phyloP scores from a whole-genome alignment of 768 basidiomycete genomes.

The Cystofilobasidium ferigula region DNA sequence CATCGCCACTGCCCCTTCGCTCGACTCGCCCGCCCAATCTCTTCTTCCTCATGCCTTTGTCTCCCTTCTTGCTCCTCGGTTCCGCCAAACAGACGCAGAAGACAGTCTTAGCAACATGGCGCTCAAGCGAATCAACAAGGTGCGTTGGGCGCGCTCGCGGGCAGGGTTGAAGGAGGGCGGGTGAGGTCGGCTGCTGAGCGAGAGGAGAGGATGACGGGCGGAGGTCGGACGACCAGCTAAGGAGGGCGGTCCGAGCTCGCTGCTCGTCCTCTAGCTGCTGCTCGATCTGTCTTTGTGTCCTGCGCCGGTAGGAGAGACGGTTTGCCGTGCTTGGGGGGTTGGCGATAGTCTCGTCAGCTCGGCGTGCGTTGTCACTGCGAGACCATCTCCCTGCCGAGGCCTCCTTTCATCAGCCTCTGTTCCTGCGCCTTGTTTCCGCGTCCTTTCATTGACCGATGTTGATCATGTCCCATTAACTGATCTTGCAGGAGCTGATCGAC shows the following conservation, averaged over 20 bases:
- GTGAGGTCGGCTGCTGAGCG: neutral
- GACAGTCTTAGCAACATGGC: constrained; percentile 52
- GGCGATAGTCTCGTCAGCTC: too few species aligned
- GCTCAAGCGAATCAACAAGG: constrained; percentile 99
- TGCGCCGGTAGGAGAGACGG: too few species aligned
- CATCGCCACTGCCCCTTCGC: constrained; percentile 2
- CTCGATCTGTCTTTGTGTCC: too few species aligned
- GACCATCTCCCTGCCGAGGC: constrained; percentile 2
- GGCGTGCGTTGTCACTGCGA: too few species aligned
- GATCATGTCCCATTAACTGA: constrained; percentile 11
- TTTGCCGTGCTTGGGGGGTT: too few species aligned
- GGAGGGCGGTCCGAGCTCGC: too few species aligned
- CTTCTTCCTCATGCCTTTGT: neutral
- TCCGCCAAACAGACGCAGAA: neutral
- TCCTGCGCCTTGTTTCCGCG: neutral
- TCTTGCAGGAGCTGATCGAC: constrained; percentile 82
- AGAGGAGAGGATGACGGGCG: neutral
- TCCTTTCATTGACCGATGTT: neutral
- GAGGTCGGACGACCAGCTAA: too few species aligned
- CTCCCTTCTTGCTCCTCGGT: neutral
- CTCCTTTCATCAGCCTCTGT: neutral
- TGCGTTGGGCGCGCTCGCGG: constrained; percentile 34
- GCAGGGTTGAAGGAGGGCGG: neutral
- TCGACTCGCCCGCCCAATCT: neutral
- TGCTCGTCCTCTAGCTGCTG: too few species aligned